These are phyloP conservation scores for Pseudogymnoascus sp. DNA, from an alignment of 2,329 filamentous ascomycete species.

Conservation along the genomic window DNA sequence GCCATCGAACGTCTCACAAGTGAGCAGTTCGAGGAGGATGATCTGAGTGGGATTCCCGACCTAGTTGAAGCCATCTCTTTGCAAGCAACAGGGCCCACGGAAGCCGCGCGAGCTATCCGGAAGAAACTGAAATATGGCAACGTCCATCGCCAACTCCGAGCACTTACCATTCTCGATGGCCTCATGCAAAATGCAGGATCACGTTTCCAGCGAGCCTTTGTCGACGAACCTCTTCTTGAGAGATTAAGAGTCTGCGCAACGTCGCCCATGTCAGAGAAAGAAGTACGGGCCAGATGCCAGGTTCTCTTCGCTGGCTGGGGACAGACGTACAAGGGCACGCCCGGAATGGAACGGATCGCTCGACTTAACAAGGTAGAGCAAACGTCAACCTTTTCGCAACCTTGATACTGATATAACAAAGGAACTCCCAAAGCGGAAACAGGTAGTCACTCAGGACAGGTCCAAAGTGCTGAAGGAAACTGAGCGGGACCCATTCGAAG, in stretches of 20 bases:
- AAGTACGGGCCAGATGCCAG: conserved; percentile 83
- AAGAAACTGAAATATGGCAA: conserved; percentile 99
- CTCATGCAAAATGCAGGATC: conserved; percentile 90
- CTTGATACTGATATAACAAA: conserved; percentile 25
- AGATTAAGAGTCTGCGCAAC: conserved; percentile 81
- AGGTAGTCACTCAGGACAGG: conserved; percentile 66
- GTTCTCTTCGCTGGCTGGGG: conserved; percentile 85
- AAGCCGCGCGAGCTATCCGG: conserved; percentile 83
- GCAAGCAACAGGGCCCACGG: conserved; percentile 75
- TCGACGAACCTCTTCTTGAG: conserved; percentile 86
- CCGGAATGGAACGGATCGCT: conserved; percentile 74
- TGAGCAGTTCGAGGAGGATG: conserved; percentile 84
- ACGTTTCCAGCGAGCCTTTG: conserved; percentile 79
- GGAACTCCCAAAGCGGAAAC: conserved; percentile 61
- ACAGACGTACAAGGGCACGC: conserved; percentile 68
- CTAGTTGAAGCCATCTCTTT: conserved; percentile 90
- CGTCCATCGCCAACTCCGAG: conserved; percentile 83
- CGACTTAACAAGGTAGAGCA: conserved; percentile 58
- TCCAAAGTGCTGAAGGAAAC: conserved; percentile 81
- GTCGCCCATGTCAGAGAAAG: conserved; percentile 73
- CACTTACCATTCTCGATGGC: conserved; percentile 82
- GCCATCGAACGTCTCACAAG: conserved; percentile 85
- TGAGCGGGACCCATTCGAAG: conserved; percentile 61
- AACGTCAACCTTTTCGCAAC: background rate
- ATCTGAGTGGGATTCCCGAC: conserved; percentile 84